Base-by-base conservation (phyloP, 192 early-diverging fungal species). In the Entomortierella lignicola region DNA sequence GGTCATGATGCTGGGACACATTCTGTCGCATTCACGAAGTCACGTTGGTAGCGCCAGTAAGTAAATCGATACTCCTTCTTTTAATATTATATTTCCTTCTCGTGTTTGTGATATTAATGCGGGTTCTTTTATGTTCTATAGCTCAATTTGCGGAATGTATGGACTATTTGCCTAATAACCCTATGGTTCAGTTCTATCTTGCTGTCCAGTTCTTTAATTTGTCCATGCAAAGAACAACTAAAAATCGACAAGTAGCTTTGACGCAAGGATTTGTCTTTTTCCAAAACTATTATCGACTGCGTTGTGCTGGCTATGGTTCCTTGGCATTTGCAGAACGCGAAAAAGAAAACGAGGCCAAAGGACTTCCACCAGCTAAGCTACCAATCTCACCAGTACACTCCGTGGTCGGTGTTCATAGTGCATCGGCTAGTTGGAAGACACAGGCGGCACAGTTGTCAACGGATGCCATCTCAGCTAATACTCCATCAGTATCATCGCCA, bases 201-300 rank as follows among this genome's bases (percentile, higher is more conserved):
- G 91, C 87, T 12, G 29, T 92, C 21, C 85, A 89, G 13, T 87
- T 88, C 62, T 31, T 95, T 5, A 90, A 92, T 56, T 74, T 87
- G 41, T 83, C 87, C 0, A 89, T 92, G 89, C 89, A 92, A 63
- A 81, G 94, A 18, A 85, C 90, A 58, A 85, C 86, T 1, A 87
- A 89, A 37, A 90, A 92, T 71, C 82, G 94, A 56, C 93, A 94
- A 57, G 47, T 88, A 55, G 88, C 92, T 43, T 77, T 95, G 52
- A 62, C 88, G 5, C 89, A 89, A 51, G 85, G 74, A 31, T 42
- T 69, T 50, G 26, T 57, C 10, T 63, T 79, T 26, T 26, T 79
- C 1, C 75, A 79, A 32, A 66, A 61, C 51, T 79, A 79, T 43
- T 79, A 79, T 29, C 60, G 68, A 13, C 55, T 69, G 4, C 75